Evolutionary conservation across 2,329 filamentous ascomycete genomes (phyloP).

Genomic region (Colletotrichum tanaceti): DNA sequence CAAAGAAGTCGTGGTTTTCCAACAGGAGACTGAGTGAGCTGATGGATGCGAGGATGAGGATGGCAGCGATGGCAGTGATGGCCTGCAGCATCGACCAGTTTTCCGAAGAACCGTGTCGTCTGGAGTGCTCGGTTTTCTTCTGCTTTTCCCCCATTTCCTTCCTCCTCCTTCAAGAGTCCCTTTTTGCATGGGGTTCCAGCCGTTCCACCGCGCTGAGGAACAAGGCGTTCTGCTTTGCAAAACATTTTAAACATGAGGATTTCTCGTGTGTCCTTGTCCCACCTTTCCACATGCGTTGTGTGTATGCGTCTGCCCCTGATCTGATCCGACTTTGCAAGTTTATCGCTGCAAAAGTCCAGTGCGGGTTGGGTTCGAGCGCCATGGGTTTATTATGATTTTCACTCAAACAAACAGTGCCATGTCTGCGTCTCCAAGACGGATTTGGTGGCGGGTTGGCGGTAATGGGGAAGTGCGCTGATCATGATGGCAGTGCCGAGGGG

Average conservation of each 20-base stretch:
- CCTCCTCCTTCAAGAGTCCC: constrained; percentile 17
- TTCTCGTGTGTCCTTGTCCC: constrained; percentile 40
- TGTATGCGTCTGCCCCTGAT: constrained; percentile 29
- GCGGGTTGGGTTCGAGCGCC: constrained; percentile 36
- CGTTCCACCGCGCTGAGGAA: constrained; percentile 36
- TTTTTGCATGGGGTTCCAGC: constrained; percentile 16
- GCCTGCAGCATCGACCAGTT: constrained; percentile 30
- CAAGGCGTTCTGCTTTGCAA: constrained; percentile 39
- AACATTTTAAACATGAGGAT: constrained; percentile 40
- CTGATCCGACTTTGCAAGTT: constrained; percentile 40
- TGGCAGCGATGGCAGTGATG: constrained; percentile 21
- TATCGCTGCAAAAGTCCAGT: constrained; percentile 38
- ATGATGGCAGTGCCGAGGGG: constrained; percentile 18
- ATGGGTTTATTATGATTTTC: constrained; percentile 39
- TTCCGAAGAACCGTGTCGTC: constrained; percentile 26
- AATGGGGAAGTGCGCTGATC: constrained; percentile 20
- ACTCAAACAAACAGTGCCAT: constrained; percentile 38
- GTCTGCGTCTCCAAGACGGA: constrained; percentile 28
- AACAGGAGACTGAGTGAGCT: constrained; percentile 20
- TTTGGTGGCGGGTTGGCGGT: constrained; percentile 18
- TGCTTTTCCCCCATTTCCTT: not conserved
- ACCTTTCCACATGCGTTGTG: constrained; percentile 37
- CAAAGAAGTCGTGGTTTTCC: constrained; percentile 23
- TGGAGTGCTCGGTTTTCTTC: constrained; percentile 19
- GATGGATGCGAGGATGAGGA: constrained; percentile 29